These are phyloP conservation scores for Globisporangium echinulatum DNA, from an alignment of 352 stramenopile species.

Conservation along the genomic window DNA sequence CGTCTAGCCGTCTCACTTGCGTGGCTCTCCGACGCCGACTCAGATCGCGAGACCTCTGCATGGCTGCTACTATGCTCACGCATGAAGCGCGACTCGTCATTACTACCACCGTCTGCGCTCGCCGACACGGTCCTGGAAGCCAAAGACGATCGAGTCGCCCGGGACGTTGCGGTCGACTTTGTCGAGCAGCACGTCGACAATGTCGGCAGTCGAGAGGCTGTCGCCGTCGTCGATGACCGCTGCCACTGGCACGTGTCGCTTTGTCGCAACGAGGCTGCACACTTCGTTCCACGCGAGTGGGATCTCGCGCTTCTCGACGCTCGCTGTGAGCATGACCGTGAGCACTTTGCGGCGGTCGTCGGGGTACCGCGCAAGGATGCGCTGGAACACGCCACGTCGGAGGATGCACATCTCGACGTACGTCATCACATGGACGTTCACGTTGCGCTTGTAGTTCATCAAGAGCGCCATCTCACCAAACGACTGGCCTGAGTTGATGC, in stretches of 20 bases:
- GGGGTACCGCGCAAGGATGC: slow-evolving; percentile 9
- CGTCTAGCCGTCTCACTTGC: too few relatives aligned
- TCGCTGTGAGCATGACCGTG: slow-evolving; percentile 16
- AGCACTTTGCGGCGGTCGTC: slow-evolving; percentile 12
- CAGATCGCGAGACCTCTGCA: not conserved
- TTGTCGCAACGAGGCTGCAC: slow-evolving; percentile 1
- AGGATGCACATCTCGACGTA: slow-evolving; percentile 21
- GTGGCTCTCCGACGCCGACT: not conserved
- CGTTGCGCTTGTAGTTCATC: slow-evolving; percentile 19
- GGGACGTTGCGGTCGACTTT: slow-evolving; percentile 1
- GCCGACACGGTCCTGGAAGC: slow-evolving; percentile 3
- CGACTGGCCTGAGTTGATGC: slow-evolving; percentile 14
- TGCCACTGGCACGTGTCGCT: not conserved
- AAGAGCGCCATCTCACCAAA: slow-evolving; percentile 30
- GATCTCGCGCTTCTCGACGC: slow-evolving; percentile 14
- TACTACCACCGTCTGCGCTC: not conserved
- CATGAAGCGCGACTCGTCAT: not conserved
- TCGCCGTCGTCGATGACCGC: slow-evolving; percentile 5
- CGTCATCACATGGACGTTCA: slow-evolving; percentile 16
- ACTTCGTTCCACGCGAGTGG: slow-evolving; percentile 8
- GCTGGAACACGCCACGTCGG: slow-evolving; percentile 9
- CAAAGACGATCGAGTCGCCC: slow-evolving; percentile 4
- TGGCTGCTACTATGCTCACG: slow-evolving; percentile 1
- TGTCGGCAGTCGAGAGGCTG: slow-evolving; percentile 3
- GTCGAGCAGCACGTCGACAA: slow-evolving; percentile 4